A percentile compares a stretch with the other conserved stretches of the same genome.
These are phyloP conservation scores for Zopfochytrium polystomum DNA, from an alignment of 371 early-diverging fungal species.

Conservation along the genomic window DNA sequence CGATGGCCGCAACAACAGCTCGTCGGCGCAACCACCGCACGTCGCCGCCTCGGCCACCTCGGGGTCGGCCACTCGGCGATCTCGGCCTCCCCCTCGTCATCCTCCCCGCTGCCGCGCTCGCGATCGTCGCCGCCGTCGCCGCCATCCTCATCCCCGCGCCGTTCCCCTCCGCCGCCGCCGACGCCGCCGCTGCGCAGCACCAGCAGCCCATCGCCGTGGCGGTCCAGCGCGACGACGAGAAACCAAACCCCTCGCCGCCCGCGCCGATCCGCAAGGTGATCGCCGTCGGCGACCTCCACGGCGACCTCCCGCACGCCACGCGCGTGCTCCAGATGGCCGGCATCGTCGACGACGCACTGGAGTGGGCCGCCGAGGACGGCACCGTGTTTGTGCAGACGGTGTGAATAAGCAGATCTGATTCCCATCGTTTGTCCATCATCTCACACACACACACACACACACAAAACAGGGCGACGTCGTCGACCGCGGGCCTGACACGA, in stretches of 20 bases:
- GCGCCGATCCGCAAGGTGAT: background rate
- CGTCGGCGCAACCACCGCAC: too few relatives aligned
- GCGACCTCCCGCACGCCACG: conserved; percentile 58
- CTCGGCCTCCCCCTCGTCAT: background rate
- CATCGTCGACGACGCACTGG: conserved; percentile 53
- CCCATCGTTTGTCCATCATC: conserved; percentile 4
- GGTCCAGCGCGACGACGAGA: background rate
- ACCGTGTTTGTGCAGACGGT: conserved; percentile 58
- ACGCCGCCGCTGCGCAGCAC: too few relatives aligned
- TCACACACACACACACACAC: too few relatives aligned
- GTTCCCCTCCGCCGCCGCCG: too few relatives aligned
- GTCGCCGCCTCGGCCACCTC: too few relatives aligned
- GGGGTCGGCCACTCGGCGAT: too few relatives aligned
- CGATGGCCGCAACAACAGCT: too few relatives aligned
- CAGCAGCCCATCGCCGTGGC: background rate
- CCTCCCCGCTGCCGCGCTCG: background rate
- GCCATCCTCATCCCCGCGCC: too few relatives aligned
- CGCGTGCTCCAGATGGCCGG: conserved; percentile 61
- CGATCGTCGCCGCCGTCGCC: background rate
- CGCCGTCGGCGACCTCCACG: conserved; percentile 74
- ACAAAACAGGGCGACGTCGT: conserved; percentile 64
- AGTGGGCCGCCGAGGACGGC: conserved; percentile 62
- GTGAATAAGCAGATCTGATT: too few relatives aligned
- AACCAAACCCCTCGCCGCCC: background rate
- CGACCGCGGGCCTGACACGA: conserved; percentile 72